phyloP scores from a whole-genome alignment of 345 rosid genomes.

The Eucalyptus shirleyi region DNA sequence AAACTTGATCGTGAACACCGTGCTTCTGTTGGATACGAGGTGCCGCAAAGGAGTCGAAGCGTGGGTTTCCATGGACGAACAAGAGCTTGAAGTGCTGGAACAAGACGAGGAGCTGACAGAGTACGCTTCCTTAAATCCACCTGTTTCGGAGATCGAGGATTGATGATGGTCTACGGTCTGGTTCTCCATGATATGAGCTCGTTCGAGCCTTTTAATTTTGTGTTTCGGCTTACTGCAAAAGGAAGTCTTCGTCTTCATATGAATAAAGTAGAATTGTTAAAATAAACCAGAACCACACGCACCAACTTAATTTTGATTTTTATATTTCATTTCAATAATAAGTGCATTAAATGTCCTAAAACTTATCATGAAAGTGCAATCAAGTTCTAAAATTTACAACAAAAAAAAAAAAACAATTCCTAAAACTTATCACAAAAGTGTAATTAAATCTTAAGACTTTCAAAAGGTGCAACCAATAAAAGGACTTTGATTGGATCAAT shows the following conservation, averaged over 20 bases:
- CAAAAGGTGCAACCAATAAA: too few relatives aligned
- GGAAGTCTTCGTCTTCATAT: background rate
- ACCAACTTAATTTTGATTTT: too few relatives aligned
- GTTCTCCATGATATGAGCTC: background rate
- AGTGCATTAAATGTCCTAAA: too few relatives aligned
- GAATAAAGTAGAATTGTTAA: background rate
- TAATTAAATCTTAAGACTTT: too few relatives aligned
- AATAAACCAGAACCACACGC: background rate
- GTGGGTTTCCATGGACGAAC: background rate
- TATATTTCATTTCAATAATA: too few relatives aligned
- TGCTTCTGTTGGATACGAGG: background rate
- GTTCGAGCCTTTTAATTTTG: background rate
- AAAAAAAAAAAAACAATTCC: too few relatives aligned
- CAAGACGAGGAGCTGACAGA: background rate
- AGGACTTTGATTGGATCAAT: too few relatives aligned
- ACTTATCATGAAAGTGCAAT: too few relatives aligned
- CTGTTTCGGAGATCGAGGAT: background rate
- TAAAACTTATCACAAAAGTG: too few relatives aligned
- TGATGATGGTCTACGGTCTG: background rate
- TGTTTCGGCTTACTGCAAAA: background rate
- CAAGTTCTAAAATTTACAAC: too few relatives aligned
- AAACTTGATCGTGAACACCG: accelerated
- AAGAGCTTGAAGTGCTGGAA: background rate
- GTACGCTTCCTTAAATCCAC: background rate
- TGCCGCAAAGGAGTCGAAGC: background rate